Percentiles rank a stretch among this genome's conserved stretches.
phyloP scores from a whole-genome alignment of 1,139 yeast genomes.

The Geotrichum citri-aurantii region DNA sequence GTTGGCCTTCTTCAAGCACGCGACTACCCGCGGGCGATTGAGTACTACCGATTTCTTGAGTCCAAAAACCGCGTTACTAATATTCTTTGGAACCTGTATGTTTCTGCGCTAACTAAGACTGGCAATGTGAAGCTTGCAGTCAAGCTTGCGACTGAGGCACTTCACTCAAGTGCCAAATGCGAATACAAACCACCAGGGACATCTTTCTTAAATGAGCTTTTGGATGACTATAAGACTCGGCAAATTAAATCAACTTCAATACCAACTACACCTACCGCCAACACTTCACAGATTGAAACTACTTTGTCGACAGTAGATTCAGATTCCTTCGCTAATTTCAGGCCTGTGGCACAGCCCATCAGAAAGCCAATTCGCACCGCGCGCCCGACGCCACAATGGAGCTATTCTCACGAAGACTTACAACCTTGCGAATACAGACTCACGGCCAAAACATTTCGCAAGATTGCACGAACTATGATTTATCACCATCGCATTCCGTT shows the following conservation, averaged over 20 bases:
- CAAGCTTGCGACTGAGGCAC: constrained; percentile 9
- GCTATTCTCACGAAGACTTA: not conserved
- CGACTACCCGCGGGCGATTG: constrained; percentile 4
- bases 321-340: not conserved
- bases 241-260: not conserved
- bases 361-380: not conserved
- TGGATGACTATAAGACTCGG: not conserved
- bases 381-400: not conserved
- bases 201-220: constrained; percentile 1
- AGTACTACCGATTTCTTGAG: not conserved
- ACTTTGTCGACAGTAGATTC: not conserved
- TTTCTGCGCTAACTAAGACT: constrained; percentile 3
- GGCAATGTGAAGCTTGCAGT: constrained; percentile 1
- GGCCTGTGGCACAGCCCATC: not conserved
- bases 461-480: constrained; percentile 7
- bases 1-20: constrained; percentile 8
- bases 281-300: not conserved
- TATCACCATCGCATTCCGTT: not conserved
- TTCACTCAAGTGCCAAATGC: not conserved
- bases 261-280: not conserved
- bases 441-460: not conserved
- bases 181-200: not conserved
- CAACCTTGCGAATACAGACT: constrained; percentile 1
- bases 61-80: not conserved
- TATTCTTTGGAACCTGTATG: constrained; percentile 7